phyloP scores from a whole-genome alignment of 164 flowering plant species.

The Houttuynia cordata region DNA sequence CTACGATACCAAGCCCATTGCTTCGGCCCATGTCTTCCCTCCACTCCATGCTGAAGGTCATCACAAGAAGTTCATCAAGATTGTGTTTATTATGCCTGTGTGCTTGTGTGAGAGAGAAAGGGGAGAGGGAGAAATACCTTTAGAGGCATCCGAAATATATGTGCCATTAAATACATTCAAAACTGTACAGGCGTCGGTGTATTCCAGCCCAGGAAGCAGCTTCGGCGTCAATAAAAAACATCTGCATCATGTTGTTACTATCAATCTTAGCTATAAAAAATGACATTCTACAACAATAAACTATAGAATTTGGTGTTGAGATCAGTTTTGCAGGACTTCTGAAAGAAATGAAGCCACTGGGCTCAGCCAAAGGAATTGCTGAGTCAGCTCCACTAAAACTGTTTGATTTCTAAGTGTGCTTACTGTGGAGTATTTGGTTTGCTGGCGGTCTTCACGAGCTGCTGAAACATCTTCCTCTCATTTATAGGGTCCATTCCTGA shows the following conservation, averaged over 20 bases:
- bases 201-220: conserved; percentile 66
- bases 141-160: conserved; percentile 65
- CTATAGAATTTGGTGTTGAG: background rate
- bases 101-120: background rate
- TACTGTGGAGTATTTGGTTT: conserved; percentile 93
- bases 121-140: conserved; percentile 28
- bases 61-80: background rate
- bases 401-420: conserved; percentile 12
- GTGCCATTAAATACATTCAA: conserved; percentile 85
- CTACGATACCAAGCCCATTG: background rate
- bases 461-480: conserved; percentile 98
- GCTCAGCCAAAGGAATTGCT: no score
- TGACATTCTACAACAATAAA: background rate
- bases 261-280: background rate
- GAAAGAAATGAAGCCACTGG: no score
- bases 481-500: conserved; percentile 96
- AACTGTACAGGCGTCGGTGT: conserved; percentile 71
- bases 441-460: conserved; percentile 88
- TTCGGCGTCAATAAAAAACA: conserved; percentile 91
- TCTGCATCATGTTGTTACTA: conserved; percentile 24
- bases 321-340: background rate
- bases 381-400: background rate
- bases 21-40: background rate
- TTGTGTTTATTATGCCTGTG: background rate
- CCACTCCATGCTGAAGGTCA: background rate